These are phyloP conservation scores for Lasiodiplodia hormozganensis DNA, from an alignment of 2,329 filamentous ascomycete species.

Conservation along the genomic window DNA sequence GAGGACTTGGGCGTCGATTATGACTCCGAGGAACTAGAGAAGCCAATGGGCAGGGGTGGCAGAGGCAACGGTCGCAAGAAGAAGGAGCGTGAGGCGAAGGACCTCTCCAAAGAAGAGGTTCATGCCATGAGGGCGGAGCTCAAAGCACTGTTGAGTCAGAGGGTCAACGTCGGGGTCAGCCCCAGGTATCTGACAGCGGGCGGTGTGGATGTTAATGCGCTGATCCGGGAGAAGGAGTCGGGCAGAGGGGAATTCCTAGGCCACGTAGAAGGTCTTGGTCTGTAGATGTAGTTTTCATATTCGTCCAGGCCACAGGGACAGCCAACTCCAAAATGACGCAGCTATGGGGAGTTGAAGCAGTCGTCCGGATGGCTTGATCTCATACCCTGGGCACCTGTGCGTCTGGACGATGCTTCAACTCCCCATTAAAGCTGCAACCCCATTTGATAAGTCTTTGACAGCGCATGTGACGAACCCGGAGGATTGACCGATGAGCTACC, in stretches of 20 bases:
- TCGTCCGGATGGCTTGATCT: neutral
- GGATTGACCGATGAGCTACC: neutral
- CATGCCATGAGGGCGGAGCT: slow-evolving; percentile 74
- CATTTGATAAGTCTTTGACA: too few relatives aligned
- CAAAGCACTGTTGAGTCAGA: slow-evolving; percentile 70
- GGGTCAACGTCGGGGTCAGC: slow-evolving; percentile 87
- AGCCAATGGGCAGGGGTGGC: slow-evolving; percentile 61
- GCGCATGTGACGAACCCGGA: too few relatives aligned
- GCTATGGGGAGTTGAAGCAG: neutral
- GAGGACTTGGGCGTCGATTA: slow-evolving; percentile 95
- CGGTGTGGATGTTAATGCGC: slow-evolving; percentile 77
- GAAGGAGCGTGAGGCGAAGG: slow-evolving; percentile 74
- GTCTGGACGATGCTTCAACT: neutral
- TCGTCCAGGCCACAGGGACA: neutral
- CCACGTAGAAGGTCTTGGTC: slow-evolving; percentile 55
- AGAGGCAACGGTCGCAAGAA: slow-evolving; percentile 75
- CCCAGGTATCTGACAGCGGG: slow-evolving; percentile 86
- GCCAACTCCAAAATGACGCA: neutral
- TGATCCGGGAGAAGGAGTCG: slow-evolving; percentile 66
- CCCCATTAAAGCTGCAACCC: neutral
- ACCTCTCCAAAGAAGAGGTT: slow-evolving; percentile 76
- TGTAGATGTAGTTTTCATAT: slow-evolving; percentile 33
- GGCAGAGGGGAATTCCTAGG: slow-evolving; percentile 69
- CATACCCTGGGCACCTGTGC: neutral
- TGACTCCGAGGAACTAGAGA: slow-evolving; percentile 82